These are phyloP conservation scores for Immersiporthe knoxdaviesiana DNA, from an alignment of 2,329 filamentous ascomycete genomes.

Conservation along the genomic window DNA sequence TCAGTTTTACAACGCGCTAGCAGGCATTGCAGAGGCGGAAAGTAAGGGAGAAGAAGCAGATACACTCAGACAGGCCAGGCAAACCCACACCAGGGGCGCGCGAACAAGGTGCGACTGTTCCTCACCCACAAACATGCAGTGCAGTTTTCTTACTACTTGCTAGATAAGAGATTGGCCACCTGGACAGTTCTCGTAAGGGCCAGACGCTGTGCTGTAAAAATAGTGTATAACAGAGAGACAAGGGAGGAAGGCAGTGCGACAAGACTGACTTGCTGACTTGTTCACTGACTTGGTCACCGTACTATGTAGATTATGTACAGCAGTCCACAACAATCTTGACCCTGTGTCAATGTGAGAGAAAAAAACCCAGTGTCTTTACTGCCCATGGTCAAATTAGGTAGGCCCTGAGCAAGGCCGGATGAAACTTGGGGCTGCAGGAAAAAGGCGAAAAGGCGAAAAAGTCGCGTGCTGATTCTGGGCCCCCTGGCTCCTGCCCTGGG, in stretches of 20 bases:
- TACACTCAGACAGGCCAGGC: neutral
- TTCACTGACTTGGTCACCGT: no score
- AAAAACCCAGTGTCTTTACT: neutral
- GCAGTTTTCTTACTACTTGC: neutral
- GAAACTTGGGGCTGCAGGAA: neutral
- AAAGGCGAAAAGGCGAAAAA: neutral
- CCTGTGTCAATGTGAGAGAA: neutral
- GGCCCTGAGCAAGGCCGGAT: neutral
- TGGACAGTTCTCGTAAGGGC: no score
- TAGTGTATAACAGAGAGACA: no score
- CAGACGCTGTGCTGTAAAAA: neutral
- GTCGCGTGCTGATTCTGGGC: slow-evolving; percentile 7
- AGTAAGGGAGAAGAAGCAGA: neutral
- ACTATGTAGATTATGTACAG: no score
- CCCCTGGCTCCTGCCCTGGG: neutral
- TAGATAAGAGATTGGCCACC: no score
- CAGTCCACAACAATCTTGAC: no score
- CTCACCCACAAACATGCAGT: neutral
- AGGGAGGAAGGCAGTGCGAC: neutral
- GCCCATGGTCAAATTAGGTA: neutral
- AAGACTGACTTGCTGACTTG: neutral
- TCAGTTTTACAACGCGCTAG: neutral
- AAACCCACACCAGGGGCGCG: neutral
- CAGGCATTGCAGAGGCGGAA: neutral
- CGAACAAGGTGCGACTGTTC: neutral